Evolutionary conservation across 2,329 filamentous ascomycete species (phyloP).

Genomic region (Fusarium fracticaudum): DNA sequence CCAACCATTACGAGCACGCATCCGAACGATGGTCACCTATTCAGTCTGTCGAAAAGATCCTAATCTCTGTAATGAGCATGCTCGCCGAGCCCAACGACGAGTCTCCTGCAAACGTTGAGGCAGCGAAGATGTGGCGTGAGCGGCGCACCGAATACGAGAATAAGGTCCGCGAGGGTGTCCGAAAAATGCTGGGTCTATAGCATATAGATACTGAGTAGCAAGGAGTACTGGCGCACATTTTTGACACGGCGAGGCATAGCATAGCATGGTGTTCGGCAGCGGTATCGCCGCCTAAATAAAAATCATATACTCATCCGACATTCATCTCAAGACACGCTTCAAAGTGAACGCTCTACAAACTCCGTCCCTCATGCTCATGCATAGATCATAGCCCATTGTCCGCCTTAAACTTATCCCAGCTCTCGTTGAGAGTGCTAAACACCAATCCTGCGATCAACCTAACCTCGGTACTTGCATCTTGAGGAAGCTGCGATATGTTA

Average conservation of each 20-base stretch:
- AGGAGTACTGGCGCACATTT: slow-evolving; percentile 40
- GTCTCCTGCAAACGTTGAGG: slow-evolving; percentile 94
- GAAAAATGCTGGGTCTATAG: slow-evolving; percentile 79
- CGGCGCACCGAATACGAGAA: slow-evolving; percentile 84
- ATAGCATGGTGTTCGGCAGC: slow-evolving; percentile 43
- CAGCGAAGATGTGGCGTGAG: slow-evolving; percentile 95
- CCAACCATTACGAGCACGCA: slow-evolving; percentile 97
- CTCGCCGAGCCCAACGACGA: slow-evolving; percentile 96
- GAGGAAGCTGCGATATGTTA: slow-evolving; percentile 61
- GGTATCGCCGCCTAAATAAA: slow-evolving; percentile 34
- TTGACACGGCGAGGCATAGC: slow-evolving; percentile 22
- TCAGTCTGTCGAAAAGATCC: slow-evolving; percentile 96
- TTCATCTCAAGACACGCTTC: slow-evolving; percentile 29
- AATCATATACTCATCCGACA: slow-evolving; percentile 37
- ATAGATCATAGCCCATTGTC: slow-evolving; percentile 68
- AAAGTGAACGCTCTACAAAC: slow-evolving; percentile 42
- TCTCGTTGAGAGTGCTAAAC: slow-evolving; percentile 75
- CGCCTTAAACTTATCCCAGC: slow-evolving; percentile 77
- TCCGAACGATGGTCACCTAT: slow-evolving; percentile 97
- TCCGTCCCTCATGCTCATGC: slow-evolving; percentile 32
- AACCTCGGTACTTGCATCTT: slow-evolving; percentile 72
- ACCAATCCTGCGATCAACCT: slow-evolving; percentile 72
- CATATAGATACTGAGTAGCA: background rate
- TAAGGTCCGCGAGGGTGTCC: slow-evolving; percentile 84
- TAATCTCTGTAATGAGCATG: slow-evolving; percentile 98